Conservation (phyloP, 73 alveolate species). For the Symbiodinium pilosum region DNA sequence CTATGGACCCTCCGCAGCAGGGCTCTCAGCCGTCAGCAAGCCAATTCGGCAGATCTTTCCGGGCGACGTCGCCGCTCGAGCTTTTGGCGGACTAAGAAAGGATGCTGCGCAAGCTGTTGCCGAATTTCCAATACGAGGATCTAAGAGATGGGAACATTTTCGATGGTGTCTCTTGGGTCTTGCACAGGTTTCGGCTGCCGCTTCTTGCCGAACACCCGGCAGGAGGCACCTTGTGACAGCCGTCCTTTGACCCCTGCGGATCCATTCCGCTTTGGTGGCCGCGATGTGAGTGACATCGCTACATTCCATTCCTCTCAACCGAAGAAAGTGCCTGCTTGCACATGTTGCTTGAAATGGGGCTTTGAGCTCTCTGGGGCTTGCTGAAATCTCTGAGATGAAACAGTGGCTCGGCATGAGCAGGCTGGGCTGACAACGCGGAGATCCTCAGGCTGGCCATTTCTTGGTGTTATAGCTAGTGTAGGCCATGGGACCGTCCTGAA, state of each 20-base stretch:
- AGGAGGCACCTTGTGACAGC: slow-evolving; percentile 1
- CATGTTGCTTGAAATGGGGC: too few species aligned
- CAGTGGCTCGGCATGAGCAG: background rate
- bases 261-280: too few species aligned
- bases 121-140: background rate
- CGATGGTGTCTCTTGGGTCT: background rate
- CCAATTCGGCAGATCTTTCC: background rate
- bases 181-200: slow-evolving; percentile 57
- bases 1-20: slow-evolving; percentile 34
- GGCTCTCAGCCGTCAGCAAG: slow-evolving; percentile 14
- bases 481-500: too few species aligned
- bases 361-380: too few species aligned
- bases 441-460: slow-evolving; percentile 6
- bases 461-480: too few species aligned
- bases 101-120: background rate
- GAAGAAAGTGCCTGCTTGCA: too few species aligned
- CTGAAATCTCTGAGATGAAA: too few species aligned
- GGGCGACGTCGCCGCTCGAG: background rate
- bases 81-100: background rate
- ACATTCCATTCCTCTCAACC: too few species aligned
- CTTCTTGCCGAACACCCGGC: slow-evolving; percentile 68
- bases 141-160: too few species aligned
- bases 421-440: slow-evolving; percentile 23
- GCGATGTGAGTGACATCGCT: too few species aligned
- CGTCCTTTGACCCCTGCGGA: too few species aligned